phyloP scores from a whole-genome alignment of 306 rosid genomes.

The Cercis canadensis region DNA sequence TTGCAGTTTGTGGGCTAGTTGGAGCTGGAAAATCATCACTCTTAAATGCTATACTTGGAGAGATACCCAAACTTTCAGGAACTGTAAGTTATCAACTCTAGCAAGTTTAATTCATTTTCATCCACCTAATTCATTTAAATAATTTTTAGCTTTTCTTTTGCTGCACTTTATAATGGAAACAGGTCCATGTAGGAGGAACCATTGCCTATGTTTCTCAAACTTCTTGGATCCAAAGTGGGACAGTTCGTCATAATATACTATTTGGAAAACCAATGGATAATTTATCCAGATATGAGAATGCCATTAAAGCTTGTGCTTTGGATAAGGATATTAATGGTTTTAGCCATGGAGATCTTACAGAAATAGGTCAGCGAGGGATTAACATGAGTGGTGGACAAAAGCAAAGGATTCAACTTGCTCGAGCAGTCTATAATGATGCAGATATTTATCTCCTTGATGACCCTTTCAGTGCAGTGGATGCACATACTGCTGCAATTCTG shows the following conservation, averaged over 20 bases:
- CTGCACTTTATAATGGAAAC: constrained; percentile 17
- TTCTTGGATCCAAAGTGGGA: constrained; percentile 78
- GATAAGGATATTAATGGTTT: constrained; percentile 58
- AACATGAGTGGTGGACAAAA: constrained; percentile 81
- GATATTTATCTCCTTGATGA: constrained; percentile 71
- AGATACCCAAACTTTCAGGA: constrained; percentile 64
- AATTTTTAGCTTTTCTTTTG: not conserved
- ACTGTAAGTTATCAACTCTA: constrained; percentile 44
- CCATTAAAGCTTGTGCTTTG: constrained; percentile 62
- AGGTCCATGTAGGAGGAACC: constrained; percentile 61
- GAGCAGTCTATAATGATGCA: constrained; percentile 68
- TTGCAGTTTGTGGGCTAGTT: constrained; percentile 69
- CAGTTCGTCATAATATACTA: constrained; percentile 63
- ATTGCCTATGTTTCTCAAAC: constrained; percentile 66
- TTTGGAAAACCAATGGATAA: constrained; percentile 59
- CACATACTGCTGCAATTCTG: constrained; percentile 59
- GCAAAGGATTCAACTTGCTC: constrained; percentile 69
- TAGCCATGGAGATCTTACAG: constrained; percentile 67
- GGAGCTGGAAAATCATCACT: constrained; percentile 74
- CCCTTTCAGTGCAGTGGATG: constrained; percentile 73
- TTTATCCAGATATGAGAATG: constrained; percentile 41
- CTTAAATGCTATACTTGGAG: constrained; percentile 62
- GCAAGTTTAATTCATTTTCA: constrained; percentile 1
- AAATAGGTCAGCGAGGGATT: constrained; percentile 73
- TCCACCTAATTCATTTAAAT: not conserved